phyloP scores from a whole-genome alignment of 495 filamentous ascomycete species.

The Mytilinidion resinicola region DNA sequence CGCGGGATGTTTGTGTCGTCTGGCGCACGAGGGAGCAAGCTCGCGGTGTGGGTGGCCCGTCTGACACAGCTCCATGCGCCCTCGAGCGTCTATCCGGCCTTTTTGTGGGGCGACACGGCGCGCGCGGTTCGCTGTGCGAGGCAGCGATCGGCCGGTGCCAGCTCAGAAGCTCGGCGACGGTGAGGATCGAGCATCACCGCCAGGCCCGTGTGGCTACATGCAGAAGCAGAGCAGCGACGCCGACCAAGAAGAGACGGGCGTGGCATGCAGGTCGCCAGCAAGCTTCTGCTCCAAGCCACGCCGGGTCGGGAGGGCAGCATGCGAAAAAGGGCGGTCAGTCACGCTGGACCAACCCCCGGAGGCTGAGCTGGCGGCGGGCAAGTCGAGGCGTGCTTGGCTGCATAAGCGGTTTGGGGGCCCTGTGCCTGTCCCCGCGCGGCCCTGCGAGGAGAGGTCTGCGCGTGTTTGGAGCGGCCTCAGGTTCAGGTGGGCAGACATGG shows the following conservation, averaged over 20 bases:
- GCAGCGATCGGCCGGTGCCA: neutral
- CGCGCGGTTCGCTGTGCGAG: constrained; percentile 2
- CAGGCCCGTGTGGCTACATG: too few species aligned
- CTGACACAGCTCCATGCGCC: too few species aligned
- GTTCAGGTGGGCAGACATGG: neutral
- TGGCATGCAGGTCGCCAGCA: too few species aligned
- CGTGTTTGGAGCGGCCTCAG: neutral
- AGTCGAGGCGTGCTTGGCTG: constrained; percentile 5
- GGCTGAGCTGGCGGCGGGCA: neutral
- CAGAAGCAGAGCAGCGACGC: too few species aligned
- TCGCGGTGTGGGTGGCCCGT: too few species aligned
- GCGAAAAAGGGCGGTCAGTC: constrained; percentile 4
- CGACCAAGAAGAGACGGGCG: too few species aligned
- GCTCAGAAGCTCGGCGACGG: too few species aligned
- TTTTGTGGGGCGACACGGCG: too few species aligned
- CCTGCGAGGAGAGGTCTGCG: neutral
- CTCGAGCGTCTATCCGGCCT: too few species aligned
- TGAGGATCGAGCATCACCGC: too few species aligned
- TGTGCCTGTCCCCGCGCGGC: neutral
- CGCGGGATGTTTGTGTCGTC: too few species aligned
- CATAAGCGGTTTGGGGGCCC: constrained; percentile 1
- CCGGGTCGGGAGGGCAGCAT: neutral
- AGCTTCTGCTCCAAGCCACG: neutral
- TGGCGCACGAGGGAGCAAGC: too few species aligned
- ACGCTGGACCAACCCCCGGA: neutral